A percentile compares a stretch with the other conserved stretches of the same genome.
phyloP scores from a whole-genome alignment of 2,329 filamentous ascomycete genomes.

The Cryphonectria parasitica region DNA sequence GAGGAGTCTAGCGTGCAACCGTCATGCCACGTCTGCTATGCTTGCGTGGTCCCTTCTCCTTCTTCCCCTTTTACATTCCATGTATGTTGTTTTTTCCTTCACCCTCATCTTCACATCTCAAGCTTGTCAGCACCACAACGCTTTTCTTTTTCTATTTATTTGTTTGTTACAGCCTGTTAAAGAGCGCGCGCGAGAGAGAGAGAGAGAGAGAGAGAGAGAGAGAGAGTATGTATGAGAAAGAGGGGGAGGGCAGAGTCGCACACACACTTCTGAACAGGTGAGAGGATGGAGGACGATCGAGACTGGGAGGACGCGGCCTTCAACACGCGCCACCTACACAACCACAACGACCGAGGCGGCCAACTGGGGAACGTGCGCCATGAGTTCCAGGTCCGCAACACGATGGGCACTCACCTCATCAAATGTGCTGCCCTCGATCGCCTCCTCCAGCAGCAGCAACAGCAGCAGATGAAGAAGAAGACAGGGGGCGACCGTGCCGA shows the following conservation, averaged over 20 bases:
- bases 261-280: too few relatives aligned
- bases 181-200: too few relatives aligned
- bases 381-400: conserved; percentile 31
- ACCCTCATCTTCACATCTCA: not conserved
- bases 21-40: not conserved
- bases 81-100: not conserved
- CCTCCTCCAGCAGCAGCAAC: conserved; percentile 11
- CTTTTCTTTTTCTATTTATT: too few relatives aligned
- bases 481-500: not conserved
- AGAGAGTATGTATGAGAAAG: not conserved
- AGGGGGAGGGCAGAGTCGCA: not conserved
- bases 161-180: too few relatives aligned
- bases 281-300: conserved; percentile 22
- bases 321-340: conserved; percentile 34
- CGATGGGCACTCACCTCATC: conserved; percentile 32
- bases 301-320: conserved; percentile 34
- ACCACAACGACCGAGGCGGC: conserved; percentile 30
- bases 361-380: conserved; percentile 24
- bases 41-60: not conserved
- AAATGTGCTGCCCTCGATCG: conserved; percentile 28
- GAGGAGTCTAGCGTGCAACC: not conserved
- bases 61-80: not conserved
- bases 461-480: not conserved
- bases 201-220: too few relatives aligned
- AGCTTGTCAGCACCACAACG: not conserved